A percentile compares a stretch with the other conserved stretches of the same genome.
phyloP scores from a whole-genome alignment of 495 filamentous ascomycete genomes.

The Penicillium pancosmium region DNA sequence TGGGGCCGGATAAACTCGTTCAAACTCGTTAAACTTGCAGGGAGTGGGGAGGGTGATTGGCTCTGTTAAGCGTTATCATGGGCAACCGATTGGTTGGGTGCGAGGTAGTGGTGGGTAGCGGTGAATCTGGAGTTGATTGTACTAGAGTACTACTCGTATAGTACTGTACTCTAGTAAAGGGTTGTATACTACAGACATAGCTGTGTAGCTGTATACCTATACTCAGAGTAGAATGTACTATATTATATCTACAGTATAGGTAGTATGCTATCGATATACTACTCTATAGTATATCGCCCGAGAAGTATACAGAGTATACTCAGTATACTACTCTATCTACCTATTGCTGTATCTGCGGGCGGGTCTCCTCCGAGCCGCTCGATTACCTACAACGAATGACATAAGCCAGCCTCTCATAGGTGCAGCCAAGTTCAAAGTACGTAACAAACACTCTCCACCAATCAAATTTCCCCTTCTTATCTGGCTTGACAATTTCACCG shows the following conservation, averaged over 20 bases:
- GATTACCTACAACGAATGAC: slow-evolving; percentile 6
- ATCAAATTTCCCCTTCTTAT: slow-evolving; percentile 26
- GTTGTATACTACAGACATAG: no score
- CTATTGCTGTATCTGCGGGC: background rate
- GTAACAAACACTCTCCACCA: slow-evolving; percentile 28
- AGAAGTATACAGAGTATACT: background rate
- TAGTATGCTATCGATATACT: no score
- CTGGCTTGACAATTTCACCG: slow-evolving; percentile 30
- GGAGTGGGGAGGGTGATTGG: slow-evolving; percentile 19
- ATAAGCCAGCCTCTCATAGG: slow-evolving; percentile 1
- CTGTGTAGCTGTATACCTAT: no score
- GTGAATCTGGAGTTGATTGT: no score
- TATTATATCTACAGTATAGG: background rate
- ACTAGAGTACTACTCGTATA: no score
- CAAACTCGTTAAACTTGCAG: slow-evolving; percentile 10
- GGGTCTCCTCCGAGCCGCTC: background rate
- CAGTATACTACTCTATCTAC: background rate
- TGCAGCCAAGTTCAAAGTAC: slow-evolving; percentile 18
- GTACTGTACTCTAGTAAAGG: no score
- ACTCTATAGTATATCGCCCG: no score
- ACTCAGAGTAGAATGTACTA: no score
- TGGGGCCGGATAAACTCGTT: slow-evolving; percentile 14
- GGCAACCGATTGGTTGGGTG: slow-evolving; percentile 17
- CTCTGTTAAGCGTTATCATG: slow-evolving; percentile 19
- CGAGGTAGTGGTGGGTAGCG: background rate